Conservation (phyloP, 176 grass and related monocot genomes). For the Juncus inflexus region DNA sequence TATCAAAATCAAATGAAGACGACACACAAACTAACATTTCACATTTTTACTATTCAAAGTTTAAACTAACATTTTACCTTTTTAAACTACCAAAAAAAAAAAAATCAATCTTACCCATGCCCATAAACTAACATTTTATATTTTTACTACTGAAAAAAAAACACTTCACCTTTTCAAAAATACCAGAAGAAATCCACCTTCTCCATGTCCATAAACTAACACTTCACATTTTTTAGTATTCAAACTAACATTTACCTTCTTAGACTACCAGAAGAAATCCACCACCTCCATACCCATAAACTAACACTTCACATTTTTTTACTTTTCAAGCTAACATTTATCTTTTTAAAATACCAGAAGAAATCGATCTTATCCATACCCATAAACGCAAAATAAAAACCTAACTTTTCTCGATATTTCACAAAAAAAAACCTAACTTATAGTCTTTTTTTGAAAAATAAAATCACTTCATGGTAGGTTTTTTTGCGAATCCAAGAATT, state of each 20-base stretch:
- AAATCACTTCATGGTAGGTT: too few relatives aligned
- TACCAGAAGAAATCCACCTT: conserved; percentile 99
- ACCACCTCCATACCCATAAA: conserved; percentile 99
- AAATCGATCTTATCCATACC: conserved; percentile 98
- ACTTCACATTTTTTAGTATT: too few relatives aligned
- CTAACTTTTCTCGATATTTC: too few relatives aligned
- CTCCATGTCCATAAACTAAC: conserved; percentile 94
- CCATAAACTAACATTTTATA: conserved; percentile 58
- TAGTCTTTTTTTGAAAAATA: too few relatives aligned
- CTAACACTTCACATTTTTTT: conserved; percentile 8
- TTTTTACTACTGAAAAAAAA: not conserved
- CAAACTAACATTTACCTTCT: conserved; percentile 53
- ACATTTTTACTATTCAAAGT: not conserved
- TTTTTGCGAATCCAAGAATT: too few relatives aligned
- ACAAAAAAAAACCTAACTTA: too few relatives aligned
- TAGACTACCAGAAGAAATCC: conserved; percentile 99
- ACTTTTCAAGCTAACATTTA: conserved; percentile 25
- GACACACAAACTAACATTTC: too few relatives aligned
- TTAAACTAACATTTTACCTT: conserved; percentile 46
- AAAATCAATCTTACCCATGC: conserved; percentile 97
- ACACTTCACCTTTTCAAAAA: conserved; percentile 68
- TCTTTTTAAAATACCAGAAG: conserved; percentile 98
- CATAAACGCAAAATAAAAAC: conserved; percentile 99
- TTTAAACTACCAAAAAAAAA: conserved; percentile 89
- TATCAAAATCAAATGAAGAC: too few relatives aligned